Conservation (phyloP, 352 stramenopile genomes). For the Globisporangium camurandrum region DNA sequence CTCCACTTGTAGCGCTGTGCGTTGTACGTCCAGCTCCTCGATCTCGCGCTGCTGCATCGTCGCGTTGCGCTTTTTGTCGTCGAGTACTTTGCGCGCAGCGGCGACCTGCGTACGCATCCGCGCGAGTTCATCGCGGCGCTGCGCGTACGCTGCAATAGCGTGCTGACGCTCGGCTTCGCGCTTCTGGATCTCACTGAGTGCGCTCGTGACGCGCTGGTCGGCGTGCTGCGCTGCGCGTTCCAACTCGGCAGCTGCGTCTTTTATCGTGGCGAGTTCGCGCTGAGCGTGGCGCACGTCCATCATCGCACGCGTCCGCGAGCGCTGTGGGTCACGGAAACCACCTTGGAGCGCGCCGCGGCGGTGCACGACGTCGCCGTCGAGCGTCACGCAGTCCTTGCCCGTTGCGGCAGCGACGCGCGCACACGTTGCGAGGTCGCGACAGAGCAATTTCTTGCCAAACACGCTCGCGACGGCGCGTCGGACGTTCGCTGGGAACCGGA, state of each 20-base stretch:
- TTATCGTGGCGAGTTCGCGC: slow-evolving; percentile 56
- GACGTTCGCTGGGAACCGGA: slow-evolving; percentile 83
- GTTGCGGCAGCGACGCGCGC: slow-evolving; percentile 66
- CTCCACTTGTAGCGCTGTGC: slow-evolving; percentile 43
- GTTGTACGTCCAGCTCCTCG: slow-evolving; percentile 44
- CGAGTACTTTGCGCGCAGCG: slow-evolving; percentile 39
- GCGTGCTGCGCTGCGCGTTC: slow-evolving; percentile 86
- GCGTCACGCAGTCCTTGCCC: slow-evolving; percentile 97
- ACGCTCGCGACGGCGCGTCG: slow-evolving; percentile 91
- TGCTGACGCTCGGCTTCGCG: slow-evolving; percentile 73
- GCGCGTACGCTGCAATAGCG: slow-evolving; percentile 58
- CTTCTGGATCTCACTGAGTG: slow-evolving; percentile 83
- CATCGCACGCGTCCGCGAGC: slow-evolving; percentile 70
- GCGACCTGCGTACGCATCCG: slow-evolving; percentile 71
- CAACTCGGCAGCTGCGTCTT: slow-evolving; percentile 72
- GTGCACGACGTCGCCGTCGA: slow-evolving; percentile 97
- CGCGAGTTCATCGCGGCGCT: slow-evolving; percentile 78
- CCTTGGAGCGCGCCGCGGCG: slow-evolving; percentile 94
- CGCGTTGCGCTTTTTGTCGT: slow-evolving; percentile 49
- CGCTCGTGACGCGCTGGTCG: slow-evolving; percentile 79
- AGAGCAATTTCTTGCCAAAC: slow-evolving; percentile 97
- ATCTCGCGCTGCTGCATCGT: slow-evolving; percentile 58
- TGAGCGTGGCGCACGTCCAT: slow-evolving; percentile 80
- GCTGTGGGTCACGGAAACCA: slow-evolving; percentile 92
- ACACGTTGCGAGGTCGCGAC: slow-evolving; percentile 88